Base-by-base conservation (phyloP, 225 moss, liverwort and hornwort genomes). In the Straminergon stramineum region DNA sequence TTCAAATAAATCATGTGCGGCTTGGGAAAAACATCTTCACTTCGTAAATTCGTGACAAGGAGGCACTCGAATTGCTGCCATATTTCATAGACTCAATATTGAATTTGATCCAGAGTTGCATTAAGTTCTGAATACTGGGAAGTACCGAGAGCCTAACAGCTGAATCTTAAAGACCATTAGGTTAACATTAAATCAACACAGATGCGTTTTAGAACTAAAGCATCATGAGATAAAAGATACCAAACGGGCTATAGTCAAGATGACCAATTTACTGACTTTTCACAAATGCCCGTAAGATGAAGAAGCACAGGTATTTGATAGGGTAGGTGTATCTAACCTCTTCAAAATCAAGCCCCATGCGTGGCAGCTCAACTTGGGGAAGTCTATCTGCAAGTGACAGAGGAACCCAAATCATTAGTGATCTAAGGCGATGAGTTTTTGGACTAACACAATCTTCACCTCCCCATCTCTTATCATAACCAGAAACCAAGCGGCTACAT, bases 301-400 rank as follows among this genome's bases (percentile, higher is more conserved):
- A 76, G 64, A 87, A 83, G 27, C 41, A 22, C n/a, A 90, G 43
- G 43, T 67, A 87, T 53, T 69, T 45, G 39, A 61, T 58, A 65
- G 61, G 77, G 68, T 58, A 65, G 51, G 34, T 83, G 68, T 37
- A 68, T 87, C 90, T 86, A 90, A 99, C 99, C 99, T 97, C 99
- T 91, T 99, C 99, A 85, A 97, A 97, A 89, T 99, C 99, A 62
- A 99, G 94, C 58, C 92, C 97, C 93, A 97, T 93, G 64, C 94
- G 95, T 79, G 94, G 92, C 90, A 94, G 89, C 91, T 99, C 99
- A 90, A 90, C 95, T 91, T 97, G 97, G 57, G 97, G 96, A 90
- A 99, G 97, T 91, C 97, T 95, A 90, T 99, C 99, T 99, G 99
- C 89, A 88, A 69, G 74, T 81, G 63, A 81, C 69, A 89, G 73